These are phyloP conservation scores for Aureobasidium sp. DNA, from an alignment of 2,329 filamentous ascomycete genomes.

Conservation along the genomic window DNA sequence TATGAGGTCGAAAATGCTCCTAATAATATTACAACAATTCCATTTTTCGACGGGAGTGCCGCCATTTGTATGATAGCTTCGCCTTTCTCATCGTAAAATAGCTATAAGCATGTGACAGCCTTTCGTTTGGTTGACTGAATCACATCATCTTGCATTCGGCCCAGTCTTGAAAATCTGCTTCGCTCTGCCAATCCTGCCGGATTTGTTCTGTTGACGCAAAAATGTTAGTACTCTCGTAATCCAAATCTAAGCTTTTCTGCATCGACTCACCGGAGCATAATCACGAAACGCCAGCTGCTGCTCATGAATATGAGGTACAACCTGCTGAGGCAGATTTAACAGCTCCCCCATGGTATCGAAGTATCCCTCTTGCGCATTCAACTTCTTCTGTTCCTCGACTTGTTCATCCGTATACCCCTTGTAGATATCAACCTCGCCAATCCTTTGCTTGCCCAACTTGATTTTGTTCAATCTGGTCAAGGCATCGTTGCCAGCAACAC, in stretches of 20 bases:
- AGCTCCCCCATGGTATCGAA: conserved; percentile 19
- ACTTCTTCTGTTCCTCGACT: neutral
- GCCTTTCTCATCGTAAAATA: neutral
- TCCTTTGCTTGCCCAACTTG: neutral
- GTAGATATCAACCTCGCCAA: neutral
- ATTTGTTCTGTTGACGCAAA: neutral
- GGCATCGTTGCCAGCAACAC: conserved; percentile 6
- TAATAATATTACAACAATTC: no score
- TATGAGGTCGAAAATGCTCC: neutral
- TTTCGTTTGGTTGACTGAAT: neutral
- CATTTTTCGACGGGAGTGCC: no score
- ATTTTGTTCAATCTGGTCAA: neutral
- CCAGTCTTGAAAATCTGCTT: neutral
- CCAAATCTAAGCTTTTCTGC: neutral
- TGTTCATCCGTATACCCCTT: neutral
- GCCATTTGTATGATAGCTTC: neutral
- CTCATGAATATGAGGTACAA: conserved; percentile 19
- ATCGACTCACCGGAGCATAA: conserved; percentile 12
- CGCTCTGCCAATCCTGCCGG: neutral
- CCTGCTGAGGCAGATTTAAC: conserved; percentile 18
- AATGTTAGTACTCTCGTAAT: neutral
- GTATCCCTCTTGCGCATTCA: neutral
- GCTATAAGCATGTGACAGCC: neutral
- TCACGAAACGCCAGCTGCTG: conserved; percentile 19
- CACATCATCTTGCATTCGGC: neutral